Conservation (phyloP, 2,329 filamentous ascomycete species). For the Xylaria sp. region DNA sequence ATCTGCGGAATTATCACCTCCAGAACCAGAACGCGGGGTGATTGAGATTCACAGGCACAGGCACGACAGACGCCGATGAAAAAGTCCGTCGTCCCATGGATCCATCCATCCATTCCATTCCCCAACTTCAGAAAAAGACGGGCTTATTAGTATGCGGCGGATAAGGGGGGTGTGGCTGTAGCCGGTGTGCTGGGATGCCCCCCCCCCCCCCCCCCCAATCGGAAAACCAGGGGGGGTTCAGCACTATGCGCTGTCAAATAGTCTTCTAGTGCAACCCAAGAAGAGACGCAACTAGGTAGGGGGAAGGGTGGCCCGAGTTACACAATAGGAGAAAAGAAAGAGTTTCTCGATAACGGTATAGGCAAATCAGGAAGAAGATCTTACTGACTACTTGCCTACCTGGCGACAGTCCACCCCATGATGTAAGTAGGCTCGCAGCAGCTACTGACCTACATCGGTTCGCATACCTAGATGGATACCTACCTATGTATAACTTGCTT, state of each 20-base stretch:
- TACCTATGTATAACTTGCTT: neutral
- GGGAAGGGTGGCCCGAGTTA: slow-evolving; percentile 16
- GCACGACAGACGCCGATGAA: no score
- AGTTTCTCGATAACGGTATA: slow-evolving; percentile 14
- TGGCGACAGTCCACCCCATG: neutral
- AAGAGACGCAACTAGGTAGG: no score
- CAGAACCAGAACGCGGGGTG: neutral
- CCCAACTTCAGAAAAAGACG: no score
- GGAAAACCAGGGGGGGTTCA: neutral
- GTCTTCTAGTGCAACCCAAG: slow-evolving; percentile 13
- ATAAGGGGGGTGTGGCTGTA: neutral
- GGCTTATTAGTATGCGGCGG: neutral
- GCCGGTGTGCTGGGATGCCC: no score
- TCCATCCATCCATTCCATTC: no score
- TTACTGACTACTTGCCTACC: no score
- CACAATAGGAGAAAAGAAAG: slow-evolving; percentile 3
- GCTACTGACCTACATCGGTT: neutral
- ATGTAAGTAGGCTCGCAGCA: neutral
- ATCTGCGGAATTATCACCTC: neutral
- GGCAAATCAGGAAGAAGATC: no score
- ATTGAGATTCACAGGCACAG: no score
- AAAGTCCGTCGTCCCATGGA: no score
- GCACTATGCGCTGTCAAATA: slow-evolving; percentile 19
- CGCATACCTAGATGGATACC: neutral
- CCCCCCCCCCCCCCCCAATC: neutral